phyloP scores from a whole-genome alignment of 1,139 yeast species.

The Hemisphaericaspora lyxosophila region DNA sequence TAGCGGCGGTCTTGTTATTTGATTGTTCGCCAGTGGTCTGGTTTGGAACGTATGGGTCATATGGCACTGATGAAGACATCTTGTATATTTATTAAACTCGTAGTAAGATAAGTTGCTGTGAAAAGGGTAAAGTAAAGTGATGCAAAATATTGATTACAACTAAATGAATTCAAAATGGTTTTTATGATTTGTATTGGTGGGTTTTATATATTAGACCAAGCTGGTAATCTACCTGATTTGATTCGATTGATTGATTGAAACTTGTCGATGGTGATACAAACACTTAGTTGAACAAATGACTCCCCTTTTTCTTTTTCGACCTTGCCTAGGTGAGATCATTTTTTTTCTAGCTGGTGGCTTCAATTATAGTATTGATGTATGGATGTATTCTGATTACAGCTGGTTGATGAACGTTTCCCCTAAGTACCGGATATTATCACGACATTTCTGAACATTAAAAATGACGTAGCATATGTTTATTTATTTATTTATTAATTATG shows the following conservation, averaged over 20 bases:
- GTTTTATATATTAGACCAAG: too few species aligned
- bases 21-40: conserved; percentile 54
- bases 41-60: conserved; percentile 85
- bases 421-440: too few species aligned
- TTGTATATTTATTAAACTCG: conserved; percentile 8
- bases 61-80: conserved; percentile 83
- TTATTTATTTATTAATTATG: too few species aligned
- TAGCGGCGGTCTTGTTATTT: conserved; percentile 74
- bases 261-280: background rate
- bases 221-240: too few species aligned
- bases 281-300: too few species aligned
- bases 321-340: background rate
- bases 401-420: too few species aligned
- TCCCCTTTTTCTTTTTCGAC: too few species aligned
- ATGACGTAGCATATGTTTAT: too few species aligned
- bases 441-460: too few species aligned
- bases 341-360: background rate
- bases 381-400: too few species aligned
- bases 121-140: background rate
- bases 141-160: background rate
- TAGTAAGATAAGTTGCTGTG: background rate
- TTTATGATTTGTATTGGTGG: background rate
- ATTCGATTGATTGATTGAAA: background rate
- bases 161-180: too few species aligned
- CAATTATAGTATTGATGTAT: too few species aligned